Conservation (phyloP, 2,329 filamentous ascomycete species). For the Colletotrichum sp. region DNA sequence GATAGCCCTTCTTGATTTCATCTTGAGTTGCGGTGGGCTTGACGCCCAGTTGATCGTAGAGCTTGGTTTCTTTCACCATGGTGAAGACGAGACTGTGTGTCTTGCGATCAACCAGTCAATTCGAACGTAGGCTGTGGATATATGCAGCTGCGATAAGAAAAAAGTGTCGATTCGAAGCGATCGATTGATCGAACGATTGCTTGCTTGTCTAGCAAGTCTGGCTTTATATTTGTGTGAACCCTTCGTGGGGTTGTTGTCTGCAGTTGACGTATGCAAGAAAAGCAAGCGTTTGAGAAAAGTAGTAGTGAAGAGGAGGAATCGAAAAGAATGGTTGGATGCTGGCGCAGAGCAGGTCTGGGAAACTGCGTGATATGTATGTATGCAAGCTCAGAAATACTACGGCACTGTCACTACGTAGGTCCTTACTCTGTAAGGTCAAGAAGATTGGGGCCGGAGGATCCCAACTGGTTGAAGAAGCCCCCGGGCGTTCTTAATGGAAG, state of each 20-base stretch:
- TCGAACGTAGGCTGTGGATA: background rate
- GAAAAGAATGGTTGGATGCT: slow-evolving; percentile 5
- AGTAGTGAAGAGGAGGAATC: slow-evolving; percentile 5
- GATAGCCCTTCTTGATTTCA: slow-evolving; percentile 96
- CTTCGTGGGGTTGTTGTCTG: background rate
- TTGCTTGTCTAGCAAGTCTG: background rate
- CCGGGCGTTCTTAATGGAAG: slow-evolving; percentile 14
- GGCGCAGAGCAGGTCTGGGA: background rate
- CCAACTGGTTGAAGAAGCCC: slow-evolving; percentile 3
- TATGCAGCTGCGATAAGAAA: background rate
- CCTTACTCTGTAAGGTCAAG: slow-evolving; percentile 1
- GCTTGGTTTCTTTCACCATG: slow-evolving; percentile 95
- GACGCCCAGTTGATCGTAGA: slow-evolving; percentile 86
- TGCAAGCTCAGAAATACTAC: background rate
- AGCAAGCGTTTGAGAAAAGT: background rate
- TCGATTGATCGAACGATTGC: background rate
- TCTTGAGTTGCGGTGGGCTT: slow-evolving; percentile 84
- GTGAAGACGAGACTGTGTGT: slow-evolving; percentile 30
- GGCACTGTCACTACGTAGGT: background rate
- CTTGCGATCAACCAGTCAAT: background rate
- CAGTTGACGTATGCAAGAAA: slow-evolving; percentile 12
- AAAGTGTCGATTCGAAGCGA: background rate
- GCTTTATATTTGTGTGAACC: background rate
- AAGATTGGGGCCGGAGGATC: background rate
- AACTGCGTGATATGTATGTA: slow-evolving; percentile 20